Evolutionary conservation across 495 filamentous ascomycete genomes (phyloP), one percentile per base, ranked within the genome.

Genomic region (Penicillium chermesinum): DNA sequence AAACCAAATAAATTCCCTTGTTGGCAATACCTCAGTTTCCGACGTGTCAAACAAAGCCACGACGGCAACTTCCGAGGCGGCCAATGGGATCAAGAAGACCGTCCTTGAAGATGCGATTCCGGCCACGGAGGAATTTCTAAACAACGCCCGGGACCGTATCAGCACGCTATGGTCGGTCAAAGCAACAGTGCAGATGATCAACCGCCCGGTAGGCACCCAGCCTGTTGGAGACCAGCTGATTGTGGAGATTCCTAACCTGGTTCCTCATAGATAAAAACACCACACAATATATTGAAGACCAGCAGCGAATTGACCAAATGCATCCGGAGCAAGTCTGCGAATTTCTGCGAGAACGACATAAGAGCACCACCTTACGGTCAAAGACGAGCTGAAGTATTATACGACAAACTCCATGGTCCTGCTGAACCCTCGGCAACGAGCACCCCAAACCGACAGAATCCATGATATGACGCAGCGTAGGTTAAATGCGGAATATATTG

Each of bases 271-370:
- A n/a, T n/a, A n/a, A n/a, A n/a, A n/a, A n/a, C n/a, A n/a, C 25
- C 4, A 15, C 25, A 30, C 25, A 30, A 22, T 16, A 35, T 41
- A 35, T 13, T 12, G 22, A 44, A n/a, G 48, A 50, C 18, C 20
- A n/a, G 13, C 40, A 50, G 19, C 10, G 14, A 17, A 45, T 50
- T n/a, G 41, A 50, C 15, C 25, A 38, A 0, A 39, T 50, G 48
- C 30, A 21, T 33, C 25, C 42, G 16, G 48, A 50, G 9, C 30
- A 37, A 8, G 17, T 50, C 8, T 50, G 48, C 12, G 48, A 50
- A 7, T 50, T 44, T 13, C n/a, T 50, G 16, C 33, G 48, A 18
- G 32, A 50, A 17, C 42, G 21, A 20, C 41, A 50, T 20, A 44
- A 32, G 48, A 50, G 48, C 34, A 44, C 22, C 5, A 38, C 35